Evolutionary conservation across 1,284 basidiomycete species (phyloP), one percentile per base, ranked within the genome.

Genomic region (Bondarzewia mesenterica): DNA sequence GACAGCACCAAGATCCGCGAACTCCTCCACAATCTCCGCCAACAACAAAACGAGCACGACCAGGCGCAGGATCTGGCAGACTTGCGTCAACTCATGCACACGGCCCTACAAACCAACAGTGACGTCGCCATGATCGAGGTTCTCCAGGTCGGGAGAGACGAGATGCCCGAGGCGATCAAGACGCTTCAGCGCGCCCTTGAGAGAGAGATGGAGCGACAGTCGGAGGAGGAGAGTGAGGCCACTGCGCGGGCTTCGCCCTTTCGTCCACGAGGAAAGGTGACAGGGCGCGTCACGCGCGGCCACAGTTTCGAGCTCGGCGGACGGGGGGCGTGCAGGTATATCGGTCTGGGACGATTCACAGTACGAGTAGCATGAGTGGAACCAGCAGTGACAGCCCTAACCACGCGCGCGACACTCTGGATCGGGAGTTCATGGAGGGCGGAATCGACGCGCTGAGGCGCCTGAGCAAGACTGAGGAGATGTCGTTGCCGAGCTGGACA

Each of bases 131-230:
- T 89, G 71, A 64, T 85, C 26, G 66, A 72, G 32, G 70, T 81
- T 7, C 65, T 89, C 50, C 79, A 84, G 54, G 73, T 86, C 18
- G 73, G 74, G 29, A 70, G 74, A 51, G 75, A 78, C 42, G 83
- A 89, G 62, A 82, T 88, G 70, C 82, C 83, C 0, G 87, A 89
- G 61, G 85, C 85, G 16, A 77, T 87, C 59, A 86, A 86, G 67
- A 82, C 86, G 4, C 70, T 89, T 14, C 83, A 86, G 62, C 66
- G 86, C 22, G 80, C 78, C 18, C 66, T 87, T 29, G 82, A 86
- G 63, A 58, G 60, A 16, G 69, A 75, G 50, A 62, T 72, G 20
- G 72, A 72, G 48, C 60, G 58, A 43, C 68, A 70, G 51, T 52
- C 53, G 41, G 4, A 25, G 1, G 53, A 44, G 15, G 52, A 51